These are phyloP conservation scores for Alternaria sp. DNA, from an alignment of 2,329 filamentous ascomycete genomes.

Conservation along the genomic window DNA sequence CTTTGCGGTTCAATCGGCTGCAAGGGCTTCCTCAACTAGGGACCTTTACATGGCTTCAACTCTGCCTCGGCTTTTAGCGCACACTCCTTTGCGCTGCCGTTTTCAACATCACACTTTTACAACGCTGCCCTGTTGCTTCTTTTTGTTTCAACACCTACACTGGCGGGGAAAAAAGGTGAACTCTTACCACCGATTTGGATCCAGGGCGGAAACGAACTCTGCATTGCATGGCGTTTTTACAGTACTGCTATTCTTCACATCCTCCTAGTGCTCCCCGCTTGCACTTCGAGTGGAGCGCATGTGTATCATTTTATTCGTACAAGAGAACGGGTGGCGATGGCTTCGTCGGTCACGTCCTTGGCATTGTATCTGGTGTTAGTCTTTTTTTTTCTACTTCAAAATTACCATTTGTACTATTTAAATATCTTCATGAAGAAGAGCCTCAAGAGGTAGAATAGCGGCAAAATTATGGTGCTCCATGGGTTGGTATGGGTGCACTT, in stretches of 20 bases:
- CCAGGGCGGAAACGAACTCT: background rate
- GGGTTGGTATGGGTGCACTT: background rate
- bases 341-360: background rate
- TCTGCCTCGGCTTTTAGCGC: background rate
- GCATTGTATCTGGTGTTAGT: constrained; percentile 8
- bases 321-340: background rate
- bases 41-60: background rate
- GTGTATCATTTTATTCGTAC: background rate
- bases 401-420: constrained; percentile 5
- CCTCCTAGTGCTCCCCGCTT: no score
- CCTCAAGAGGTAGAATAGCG: background rate
- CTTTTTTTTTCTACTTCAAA: background rate
- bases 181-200: background rate
- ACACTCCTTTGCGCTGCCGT: background rate
- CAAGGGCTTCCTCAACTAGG: constrained; percentile 97
- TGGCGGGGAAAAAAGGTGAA: background rate
- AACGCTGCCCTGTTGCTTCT: background rate
- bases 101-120: constrained; percentile 5
- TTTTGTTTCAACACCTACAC: constrained; percentile 6
- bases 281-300: background rate
- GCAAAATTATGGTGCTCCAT: background rate
- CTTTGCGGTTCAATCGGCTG: constrained; percentile 94
- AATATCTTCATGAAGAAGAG: background rate
- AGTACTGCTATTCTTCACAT: background rate
- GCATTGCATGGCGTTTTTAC: constrained; percentile 7